Evolutionary conservation across 2,329 filamentous ascomycete genomes (phyloP).

Genomic region (Penicillium thymicola): DNA sequence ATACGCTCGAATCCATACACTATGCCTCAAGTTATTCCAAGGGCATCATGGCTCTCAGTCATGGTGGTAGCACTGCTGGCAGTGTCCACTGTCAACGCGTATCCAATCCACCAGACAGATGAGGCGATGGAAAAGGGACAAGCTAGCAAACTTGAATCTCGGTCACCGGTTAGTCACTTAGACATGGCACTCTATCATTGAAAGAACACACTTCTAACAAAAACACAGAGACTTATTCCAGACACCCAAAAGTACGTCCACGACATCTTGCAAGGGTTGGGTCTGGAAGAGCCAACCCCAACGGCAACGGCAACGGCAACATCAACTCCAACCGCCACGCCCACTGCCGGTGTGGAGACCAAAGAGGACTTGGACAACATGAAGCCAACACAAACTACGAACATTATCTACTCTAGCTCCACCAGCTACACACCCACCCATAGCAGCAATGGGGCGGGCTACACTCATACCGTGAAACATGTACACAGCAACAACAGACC

Average conservation of each 20-base stretch:
- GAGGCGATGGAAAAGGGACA: neutral
- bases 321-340: constrained; percentile 7
- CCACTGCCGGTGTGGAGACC: neutral
- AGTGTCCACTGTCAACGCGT: constrained; percentile 13
- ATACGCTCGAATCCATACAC: neutral
- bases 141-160: constrained; percentile 7
- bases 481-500: constrained; percentile 3
- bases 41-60: neutral
- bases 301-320: constrained; percentile 4
- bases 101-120: constrained; percentile 10
- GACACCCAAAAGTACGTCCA: constrained; percentile 16
- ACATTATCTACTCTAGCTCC: neutral
- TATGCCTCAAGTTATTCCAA: constrained; percentile 5
- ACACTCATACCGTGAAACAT: constrained; percentile 16
- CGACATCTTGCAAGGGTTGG: constrained; percentile 17
- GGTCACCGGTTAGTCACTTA: constrained; percentile 16
- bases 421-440: neutral
- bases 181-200: neutral
- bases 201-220: neutral
- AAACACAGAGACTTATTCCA: constrained; percentile 23
- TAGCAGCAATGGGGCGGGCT: neutral
- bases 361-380: neutral
- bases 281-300: constrained; percentile 8
- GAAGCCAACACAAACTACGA: constrained; percentile 6
- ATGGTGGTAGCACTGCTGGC: constrained; percentile 5